These are phyloP conservation scores for Ustilago esculenta DNA, from an alignment of 1,284 basidiomycete genomes.

Conservation along the genomic window DNA sequence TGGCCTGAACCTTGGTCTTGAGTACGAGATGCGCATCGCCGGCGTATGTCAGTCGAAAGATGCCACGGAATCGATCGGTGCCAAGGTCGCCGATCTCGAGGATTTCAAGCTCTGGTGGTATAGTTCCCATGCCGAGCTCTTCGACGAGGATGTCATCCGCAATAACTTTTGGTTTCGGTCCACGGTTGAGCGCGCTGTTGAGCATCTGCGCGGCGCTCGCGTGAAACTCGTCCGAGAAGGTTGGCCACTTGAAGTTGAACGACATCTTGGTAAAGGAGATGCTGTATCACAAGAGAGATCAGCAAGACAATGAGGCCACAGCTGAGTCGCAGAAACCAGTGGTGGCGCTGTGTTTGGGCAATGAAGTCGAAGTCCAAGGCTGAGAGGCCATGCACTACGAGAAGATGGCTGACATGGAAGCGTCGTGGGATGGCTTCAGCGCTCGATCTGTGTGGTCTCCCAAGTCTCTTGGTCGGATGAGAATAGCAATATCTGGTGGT, in stretches of 20 bases:
- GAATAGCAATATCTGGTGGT: too few relatives aligned
- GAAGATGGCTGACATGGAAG: conserved; percentile 18
- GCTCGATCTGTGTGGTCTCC: conserved; percentile 9
- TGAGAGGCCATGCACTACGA: conserved; percentile 8
- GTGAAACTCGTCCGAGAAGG: conserved; percentile 74
- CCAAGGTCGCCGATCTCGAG: conserved; percentile 97
- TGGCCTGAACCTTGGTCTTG: conserved; percentile 94
- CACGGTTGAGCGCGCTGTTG: conserved; percentile 68
- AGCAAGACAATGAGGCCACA: too few relatives aligned
- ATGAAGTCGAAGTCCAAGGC: conserved; percentile 2
- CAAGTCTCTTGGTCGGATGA: background rate
- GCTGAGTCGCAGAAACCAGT: too few relatives aligned
- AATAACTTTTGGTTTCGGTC: conserved; percentile 88
- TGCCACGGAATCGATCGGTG: conserved; percentile 93
- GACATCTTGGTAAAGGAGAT: conserved; percentile 76
- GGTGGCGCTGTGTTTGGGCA: too few relatives aligned
- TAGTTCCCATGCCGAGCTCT: conserved; percentile 96
- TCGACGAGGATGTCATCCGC: conserved; percentile 97
- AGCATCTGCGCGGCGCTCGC: conserved; percentile 69
- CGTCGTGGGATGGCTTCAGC: conserved; percentile 21
- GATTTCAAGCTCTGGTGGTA: conserved; percentile 96
- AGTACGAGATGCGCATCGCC: conserved; percentile 96
- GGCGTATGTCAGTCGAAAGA: conserved; percentile 92
- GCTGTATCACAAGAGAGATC: too few relatives aligned
- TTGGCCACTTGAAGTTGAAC: conserved; percentile 95